Evolutionary conservation across 2,329 filamentous ascomycete species (phyloP), one percentile per base, ranked within the genome.

Genomic region (Hymenoscyphus linearis): DNA sequence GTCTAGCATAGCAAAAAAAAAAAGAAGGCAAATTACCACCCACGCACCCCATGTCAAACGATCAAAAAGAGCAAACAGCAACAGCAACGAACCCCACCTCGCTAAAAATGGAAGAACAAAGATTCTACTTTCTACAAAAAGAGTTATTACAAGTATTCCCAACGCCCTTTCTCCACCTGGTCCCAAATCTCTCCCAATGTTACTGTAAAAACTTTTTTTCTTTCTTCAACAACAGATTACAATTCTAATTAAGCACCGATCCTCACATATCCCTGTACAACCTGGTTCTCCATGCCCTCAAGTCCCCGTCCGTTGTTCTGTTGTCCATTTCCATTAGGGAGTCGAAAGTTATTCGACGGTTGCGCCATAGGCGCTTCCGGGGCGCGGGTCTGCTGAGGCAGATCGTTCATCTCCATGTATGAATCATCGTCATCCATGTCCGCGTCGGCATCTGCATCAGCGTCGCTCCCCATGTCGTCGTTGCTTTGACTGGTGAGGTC

Each of bases 391-490:
- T 60, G 62, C 18, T 57, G 60, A n/a, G 58, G 62, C 12, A 50
- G 18, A 40, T 70, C 67, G 6, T 50, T 76, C 69, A 83, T 79
- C 58, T 82, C 79, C 7, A 80, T 76, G 62, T 82, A 84, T 58
- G 76, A 78, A 53, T 83, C 82, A 57, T 82, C 82, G 40, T 85
- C 83, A 37, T 72, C 70, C 83, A 85, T 85, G 60, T 71, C 69
- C 7, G 70, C 70, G 52, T 72, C 70, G 16, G 65, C 68, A 60
- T 69, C 67, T 31, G 62, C 62, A 52, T 65, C 63, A 7, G 61
- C 58, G 54, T 65, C 63, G 35, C 59, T 62, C 16, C 57, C 62
- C 47, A 63, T 55, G 7, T 60, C 47, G 22, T 37, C 40, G 37
- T 62, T 18, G 16, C 26, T 53, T n/a, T 34, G 52, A 16, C 27